Evolutionary conservation across 2,329 filamentous ascomycete genomes (phyloP), one percentile per base, ranked within the genome.

Genomic region (Albifimbria verrucaria): DNA sequence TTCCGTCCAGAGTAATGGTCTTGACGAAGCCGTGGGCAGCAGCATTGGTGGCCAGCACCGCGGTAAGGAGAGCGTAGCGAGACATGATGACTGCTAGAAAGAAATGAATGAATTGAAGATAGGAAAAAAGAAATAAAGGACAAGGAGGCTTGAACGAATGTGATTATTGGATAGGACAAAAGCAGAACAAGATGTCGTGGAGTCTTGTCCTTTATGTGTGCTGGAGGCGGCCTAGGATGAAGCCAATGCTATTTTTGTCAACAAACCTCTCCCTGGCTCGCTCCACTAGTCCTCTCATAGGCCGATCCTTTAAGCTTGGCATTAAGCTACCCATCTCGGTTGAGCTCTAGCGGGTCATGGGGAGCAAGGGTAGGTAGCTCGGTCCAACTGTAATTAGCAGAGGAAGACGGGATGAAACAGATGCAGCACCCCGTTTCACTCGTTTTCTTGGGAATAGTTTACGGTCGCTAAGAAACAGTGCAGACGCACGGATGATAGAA

Each of bases 1-100:
- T 45, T 60, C 73, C 59, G 22, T 63, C 59, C 4, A 65, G 49
- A 17, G 58, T 60, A 32, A 62, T 55, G 1, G 55, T 57, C n/a
- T 59, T 54, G 0, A 65, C 44, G 48, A 64, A 64, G 44, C 61
- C 62, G 25, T 64, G 62, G 6, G 55, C 62, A n/a, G 56, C 51
- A 12, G 54, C 63, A 15, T 64, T 56, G 18, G 61, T 54, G 3
- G 54, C 62, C 43, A 64, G 48, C 23, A 55, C 23, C 12, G 55
- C 52, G 4, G 56, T 49, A 7, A 36, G 23, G 20, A 63, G 28
- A 10, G 52, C 22, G 22, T 55, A 53, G 25, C 49, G 52, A 55
- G 50, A 53, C 60, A 62, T 62, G 48, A 7, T 54, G 49, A n/a
- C 15, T 32, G 15, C 7, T 9, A 32, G 18, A 39, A 4, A 12